Evolutionary conservation across 164 flowering plant genomes (phyloP), one percentile per base, ranked within the genome.

Genomic region (Magnolia sinica): DNA sequence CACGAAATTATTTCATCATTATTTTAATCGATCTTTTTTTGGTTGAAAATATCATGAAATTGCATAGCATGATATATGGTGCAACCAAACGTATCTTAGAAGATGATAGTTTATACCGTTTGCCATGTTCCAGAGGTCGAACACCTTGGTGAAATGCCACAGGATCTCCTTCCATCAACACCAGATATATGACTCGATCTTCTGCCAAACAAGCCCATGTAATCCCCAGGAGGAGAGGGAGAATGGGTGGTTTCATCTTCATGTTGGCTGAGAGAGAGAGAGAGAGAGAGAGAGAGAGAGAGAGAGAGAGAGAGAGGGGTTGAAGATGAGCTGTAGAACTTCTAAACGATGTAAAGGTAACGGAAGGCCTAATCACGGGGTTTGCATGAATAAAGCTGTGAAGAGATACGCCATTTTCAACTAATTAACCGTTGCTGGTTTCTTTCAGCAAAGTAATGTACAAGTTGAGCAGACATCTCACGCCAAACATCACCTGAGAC

Each of bases 91-190:
- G 22, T 4, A 7, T 4, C 22, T 18, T 18, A 63, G 65, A 63
- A 63, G 65, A 63, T 27, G 5, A n/a, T 63, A 13, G 24, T 10
- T 73, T 63, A 13, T 65, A 64, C 70, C 70, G 68, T 69, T 64
- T 77, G 58, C 77, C 82, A 61, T 74, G 70, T 70, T 78, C 52
- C n/a, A 29, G 66, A 29, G 76, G 72, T 2, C 5, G 64, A 14
- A 49, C 29, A 27, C 20, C 79, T 64, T 69, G 84, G 77, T 68
- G 85, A 78, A 92, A 92, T 27, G 92, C 96, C 72, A 87, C 85
- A 1, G 94, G 86, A 1, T 89, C 88, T 68, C 87, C 97, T 79
- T 95, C 92, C 85, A 91, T 75, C 68, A 91, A 73, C 73, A 91
- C 97, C 74, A 92, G 76, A 76, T 87, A 92, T 50, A 90, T 81